Evolutionary conservation across 768 basidiomycete genomes (phyloP), one percentile per base, ranked within the genome.

Genomic region (Macrolepiota fuliginosa): DNA sequence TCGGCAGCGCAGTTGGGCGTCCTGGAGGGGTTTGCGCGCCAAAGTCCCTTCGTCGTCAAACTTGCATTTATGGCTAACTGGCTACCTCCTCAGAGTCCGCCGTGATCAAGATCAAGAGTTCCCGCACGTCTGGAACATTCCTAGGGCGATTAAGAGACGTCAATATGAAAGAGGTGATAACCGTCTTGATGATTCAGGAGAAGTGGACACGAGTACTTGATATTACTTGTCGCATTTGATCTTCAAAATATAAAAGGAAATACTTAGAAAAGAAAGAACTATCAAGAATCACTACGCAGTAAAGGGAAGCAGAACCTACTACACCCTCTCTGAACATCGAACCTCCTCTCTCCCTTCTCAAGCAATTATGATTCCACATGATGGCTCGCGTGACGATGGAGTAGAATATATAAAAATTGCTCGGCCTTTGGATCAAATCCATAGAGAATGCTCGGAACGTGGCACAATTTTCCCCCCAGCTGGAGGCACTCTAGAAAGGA

Each of bases 401-500:
- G n/a, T n/a, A n/a, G n/a, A n/a, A n/a, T n/a, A n/a, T n/a, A n/a
- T n/a, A n/a, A 24, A n/a, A 47, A 9, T 24, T 47, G 9, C 46
- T 94, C 6, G 92, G 92, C 5, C 80, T 93, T 22, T 90, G 85
- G 50, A 92, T 84, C 62, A 85, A 87, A 68, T 92, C 91, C 79
- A n/a, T n/a, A n/a, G 79, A 83, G 49, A 92, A 94, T 69, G 84
- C 85, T 1, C 86, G 85, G 82, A 79, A 75, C 42, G 77, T 87
- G 12, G 67, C 86, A 9, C 74, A 74, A 54, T 82, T 87, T 51
- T 81, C 45, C 65, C 74, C 5, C 73, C 75, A 10, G 76, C 87
- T 4, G 81, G 77, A 68, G 69, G 45, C 47, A 58, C 9, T 57
- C 61, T 17, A 53, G 68, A 60, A 63, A 68, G 51, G 42, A 36